Conservation (phyloP, 2,329 filamentous ascomycete species). For the Aspergillus sp. region DNA sequence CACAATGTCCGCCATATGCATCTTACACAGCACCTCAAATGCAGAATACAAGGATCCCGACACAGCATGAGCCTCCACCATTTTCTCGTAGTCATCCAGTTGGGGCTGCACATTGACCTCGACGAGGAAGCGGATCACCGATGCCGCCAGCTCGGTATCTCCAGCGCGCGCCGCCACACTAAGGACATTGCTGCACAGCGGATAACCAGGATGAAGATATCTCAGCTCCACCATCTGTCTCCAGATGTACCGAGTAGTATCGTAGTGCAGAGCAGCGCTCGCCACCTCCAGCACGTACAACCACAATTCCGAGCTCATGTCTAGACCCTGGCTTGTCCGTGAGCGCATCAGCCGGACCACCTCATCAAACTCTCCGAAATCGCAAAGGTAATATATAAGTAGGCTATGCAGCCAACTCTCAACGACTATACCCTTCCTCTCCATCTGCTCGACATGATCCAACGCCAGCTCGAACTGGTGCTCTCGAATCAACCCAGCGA, state of each 20-base stretch:
- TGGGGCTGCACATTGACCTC: conserved; percentile 58
- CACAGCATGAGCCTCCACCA: conserved; percentile 69
- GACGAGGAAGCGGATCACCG: conserved; percentile 67
- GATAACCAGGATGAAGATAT: conserved; percentile 64
- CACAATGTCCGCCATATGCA: conserved; percentile 64
- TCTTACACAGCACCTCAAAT: conserved; percentile 70
- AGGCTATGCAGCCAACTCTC: conserved; percentile 77
- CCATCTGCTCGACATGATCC: conserved; percentile 67
- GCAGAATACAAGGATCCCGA: conserved; percentile 65
- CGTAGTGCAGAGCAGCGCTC: conserved; percentile 62
- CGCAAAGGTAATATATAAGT: conserved; percentile 71
- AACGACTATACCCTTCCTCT: conserved; percentile 56
- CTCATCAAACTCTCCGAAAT: conserved; percentile 74
- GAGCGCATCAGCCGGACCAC: conserved; percentile 68
- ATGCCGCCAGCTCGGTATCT: conserved; percentile 68
- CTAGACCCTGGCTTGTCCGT: conserved; percentile 50
- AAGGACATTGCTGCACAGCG: conserved; percentile 68
- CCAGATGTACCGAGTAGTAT: conserved; percentile 72
- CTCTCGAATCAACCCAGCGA: conserved; percentile 75
- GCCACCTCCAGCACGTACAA: conserved; percentile 75
- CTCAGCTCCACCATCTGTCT: conserved; percentile 60
- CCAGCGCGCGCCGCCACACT: conserved; percentile 69
- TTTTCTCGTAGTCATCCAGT: conserved; percentile 74
- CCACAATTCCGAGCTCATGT: conserved; percentile 63
- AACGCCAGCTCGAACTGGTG: conserved; percentile 80